phyloP scores from a whole-genome alignment of 1,139 yeast species.

The Scheffersomyces parashehatae region DNA sequence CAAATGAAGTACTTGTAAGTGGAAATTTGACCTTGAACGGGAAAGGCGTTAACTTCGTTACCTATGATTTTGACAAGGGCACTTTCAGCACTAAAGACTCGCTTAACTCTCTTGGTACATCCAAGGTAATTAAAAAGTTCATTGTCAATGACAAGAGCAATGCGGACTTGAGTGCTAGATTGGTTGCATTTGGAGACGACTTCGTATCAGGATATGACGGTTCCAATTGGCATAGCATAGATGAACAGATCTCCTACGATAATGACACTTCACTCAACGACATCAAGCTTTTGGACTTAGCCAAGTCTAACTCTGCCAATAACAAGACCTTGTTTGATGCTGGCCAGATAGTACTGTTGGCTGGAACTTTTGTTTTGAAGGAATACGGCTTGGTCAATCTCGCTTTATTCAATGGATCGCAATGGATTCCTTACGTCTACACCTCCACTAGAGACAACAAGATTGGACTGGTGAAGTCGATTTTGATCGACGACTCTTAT shows the following conservation, averaged over 20 bases:
- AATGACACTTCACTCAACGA: constrained; percentile 36
- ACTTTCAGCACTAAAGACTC: constrained; percentile 19
- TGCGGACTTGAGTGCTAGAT: constrained; percentile 46
- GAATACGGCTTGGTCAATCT: constrained; percentile 63
- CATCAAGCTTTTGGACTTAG: constrained; percentile 40
- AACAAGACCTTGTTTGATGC: constrained; percentile 38
- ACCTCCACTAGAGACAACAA: constrained; percentile 18
- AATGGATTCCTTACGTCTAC: constrained; percentile 71
- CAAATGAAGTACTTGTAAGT: constrained; percentile 55
- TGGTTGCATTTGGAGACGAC: constrained; percentile 56
- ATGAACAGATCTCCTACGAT: constrained; percentile 33
- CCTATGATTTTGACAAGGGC: constrained; percentile 51
- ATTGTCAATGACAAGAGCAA: constrained; percentile 45
- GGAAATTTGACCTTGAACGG: constrained; percentile 57
- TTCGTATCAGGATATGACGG: constrained; percentile 55
- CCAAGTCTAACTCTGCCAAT: constrained; percentile 24
- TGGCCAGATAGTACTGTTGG: constrained; percentile 52
- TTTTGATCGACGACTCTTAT: constrained; percentile 38
- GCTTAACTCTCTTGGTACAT: constrained; percentile 29
- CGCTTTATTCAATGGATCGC: constrained; percentile 67
- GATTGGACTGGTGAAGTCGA: constrained; percentile 34
- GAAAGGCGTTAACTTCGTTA: constrained; percentile 41
- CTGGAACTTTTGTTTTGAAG: constrained; percentile 59
- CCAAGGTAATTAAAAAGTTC: constrained; percentile 47
- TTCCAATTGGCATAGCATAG: constrained; percentile 44